A percentile compares a stretch with the other conserved stretches of the same genome.
Evolutionary conservation across 1,284 basidiomycete genomes (phyloP).

Genomic region (Fomitiporia mediterranea): DNA sequence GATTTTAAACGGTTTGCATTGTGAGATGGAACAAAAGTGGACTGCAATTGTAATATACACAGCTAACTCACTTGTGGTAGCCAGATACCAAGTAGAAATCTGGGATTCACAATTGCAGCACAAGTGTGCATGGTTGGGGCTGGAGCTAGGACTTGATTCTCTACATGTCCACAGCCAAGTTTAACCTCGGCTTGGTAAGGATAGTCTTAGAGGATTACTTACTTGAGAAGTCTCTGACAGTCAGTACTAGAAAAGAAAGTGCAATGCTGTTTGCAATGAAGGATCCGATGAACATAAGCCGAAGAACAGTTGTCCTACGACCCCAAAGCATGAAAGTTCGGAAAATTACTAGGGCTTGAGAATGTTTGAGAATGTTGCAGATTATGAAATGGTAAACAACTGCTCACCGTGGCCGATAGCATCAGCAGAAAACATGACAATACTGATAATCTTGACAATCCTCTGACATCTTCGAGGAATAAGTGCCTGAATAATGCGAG

Average conservation of each 20-base stretch:
- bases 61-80: neutral
- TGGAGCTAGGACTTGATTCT: neutral
- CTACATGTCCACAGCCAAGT: neutral
- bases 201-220: neutral
- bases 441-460: neutral
- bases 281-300: neutral
- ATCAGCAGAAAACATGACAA: neutral
- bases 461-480: neutral
- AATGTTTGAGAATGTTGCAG: neutral
- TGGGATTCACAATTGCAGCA: neutral
- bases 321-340: conserved; percentile 10
- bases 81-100: neutral
- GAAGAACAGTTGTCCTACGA: neutral
- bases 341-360: conserved; percentile 6
- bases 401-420: neutral
- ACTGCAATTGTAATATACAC: too few relatives aligned
- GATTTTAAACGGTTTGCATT: too few relatives aligned
- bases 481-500: neutral
- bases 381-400: neutral
- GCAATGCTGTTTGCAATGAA: neutral
- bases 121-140: neutral
- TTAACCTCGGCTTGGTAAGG: neutral
- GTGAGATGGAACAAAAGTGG: too few relatives aligned
- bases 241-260: neutral
- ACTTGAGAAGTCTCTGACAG: neutral